A percentile compares a stretch with the other conserved stretches of the same genome.
These are phyloP conservation scores for Penicillium waksmanii DNA, from an alignment of 495 filamentous ascomycete species.

Conservation along the genomic window DNA sequence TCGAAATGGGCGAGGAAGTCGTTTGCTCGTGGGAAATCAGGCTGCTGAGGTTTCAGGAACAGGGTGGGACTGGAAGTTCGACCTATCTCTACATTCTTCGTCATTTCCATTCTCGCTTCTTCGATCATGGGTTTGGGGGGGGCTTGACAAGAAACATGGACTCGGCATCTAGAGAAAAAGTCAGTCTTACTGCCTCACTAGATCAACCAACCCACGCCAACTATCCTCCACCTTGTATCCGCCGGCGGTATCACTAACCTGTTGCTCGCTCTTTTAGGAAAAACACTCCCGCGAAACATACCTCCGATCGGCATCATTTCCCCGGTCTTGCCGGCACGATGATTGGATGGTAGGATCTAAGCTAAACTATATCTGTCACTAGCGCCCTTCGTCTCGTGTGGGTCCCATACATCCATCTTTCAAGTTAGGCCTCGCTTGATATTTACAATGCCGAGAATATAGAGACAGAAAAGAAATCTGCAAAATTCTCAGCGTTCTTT, in stretches of 20 bases:
- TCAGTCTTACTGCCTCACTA: neutral
- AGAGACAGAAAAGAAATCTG: neutral
- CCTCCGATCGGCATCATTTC: slow-evolving; percentile 1
- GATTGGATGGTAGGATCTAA: neutral
- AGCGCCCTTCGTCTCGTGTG: neutral
- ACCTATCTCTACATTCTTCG: neutral
- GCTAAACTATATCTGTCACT: slow-evolving; percentile 1
- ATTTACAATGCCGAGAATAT: neutral
- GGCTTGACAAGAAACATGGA: neutral
- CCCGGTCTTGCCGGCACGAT: neutral
- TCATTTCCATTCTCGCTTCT: neutral
- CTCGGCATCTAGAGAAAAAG: neutral
- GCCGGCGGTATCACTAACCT: neutral
- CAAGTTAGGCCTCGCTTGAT: neutral
- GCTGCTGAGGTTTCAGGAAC: neutral
- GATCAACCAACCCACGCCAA: neutral
- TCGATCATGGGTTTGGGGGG: neutral
- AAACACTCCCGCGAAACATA: slow-evolving; percentile 1
- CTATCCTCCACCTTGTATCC: neutral
- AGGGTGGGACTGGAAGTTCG: neutral
- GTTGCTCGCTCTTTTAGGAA: neutral
- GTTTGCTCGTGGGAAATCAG: too few relatives aligned
- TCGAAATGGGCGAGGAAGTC: too few relatives aligned
- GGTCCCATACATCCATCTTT: neutral
- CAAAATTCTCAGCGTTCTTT: neutral